Evolutionary conservation across 768 basidiomycete species (phyloP), one percentile per base, ranked within the genome.

Genomic region (Mycena amicta): DNA sequence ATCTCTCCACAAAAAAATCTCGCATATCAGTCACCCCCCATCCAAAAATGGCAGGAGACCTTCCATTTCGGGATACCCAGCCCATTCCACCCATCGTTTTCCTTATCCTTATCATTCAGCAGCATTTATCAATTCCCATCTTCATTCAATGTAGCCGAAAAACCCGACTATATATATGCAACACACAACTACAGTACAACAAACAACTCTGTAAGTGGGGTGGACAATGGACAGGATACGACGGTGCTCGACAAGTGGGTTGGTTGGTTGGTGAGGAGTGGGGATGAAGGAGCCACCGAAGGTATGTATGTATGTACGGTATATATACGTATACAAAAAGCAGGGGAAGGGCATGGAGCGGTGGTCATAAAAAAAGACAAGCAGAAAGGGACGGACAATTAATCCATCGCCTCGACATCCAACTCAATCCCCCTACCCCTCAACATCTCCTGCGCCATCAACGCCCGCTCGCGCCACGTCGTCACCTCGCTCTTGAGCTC

Each of bases 381-480:
- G 43, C n/a, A n/a, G n/a, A n/a, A n/a, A n/a, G n/a, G n/a, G n/a
- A n/a, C n/a, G n/a, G n/a, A n/a, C n/a, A n/a, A n/a, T n/a, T n/a
- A n/a, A n/a, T n/a, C n/a, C 3, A 2, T 33, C 50, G 18, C 23
- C 12, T 61, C 60, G 22, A 62, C 53, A 1, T 52, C 28, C 5
- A 57, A 51, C 22, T 40, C 31, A 8, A 62, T 29, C 13, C 78
- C 78, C 51, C 79, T 74, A 37, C 74, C 72, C 51, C 72, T 73
- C 4, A 84, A 73, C 55, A 82, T 65, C 12, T 76, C 78, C 64
- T 80, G 74, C 31, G 57, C 63, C 46, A 64, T 64, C 51, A 55
- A 18, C 23, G 80, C 76, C 33, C 77, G 74, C 40, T 70, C 70
- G 70, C 75, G 80, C 83, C 82, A 85, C 68, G 69, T 62, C 67